These are phyloP conservation scores for Macaranga tanarius DNA, from an alignment of 441 rosid species.

Conservation along the genomic window DNA sequence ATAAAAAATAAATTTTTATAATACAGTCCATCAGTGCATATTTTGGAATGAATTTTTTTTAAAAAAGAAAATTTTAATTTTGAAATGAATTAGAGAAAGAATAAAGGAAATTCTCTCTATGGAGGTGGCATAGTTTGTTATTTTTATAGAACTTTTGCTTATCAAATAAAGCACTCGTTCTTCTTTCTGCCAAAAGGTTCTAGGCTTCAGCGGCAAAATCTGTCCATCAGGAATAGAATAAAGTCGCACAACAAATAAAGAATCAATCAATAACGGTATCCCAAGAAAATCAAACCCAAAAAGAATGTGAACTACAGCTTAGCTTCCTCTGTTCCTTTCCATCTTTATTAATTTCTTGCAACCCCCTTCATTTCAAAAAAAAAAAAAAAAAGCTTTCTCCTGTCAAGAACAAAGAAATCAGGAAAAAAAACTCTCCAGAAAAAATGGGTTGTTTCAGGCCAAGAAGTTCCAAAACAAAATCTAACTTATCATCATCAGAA, in stretches of 20 bases:
- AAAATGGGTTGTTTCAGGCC: slow-evolving; percentile 38
- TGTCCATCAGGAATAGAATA: slow-evolving; percentile 37
- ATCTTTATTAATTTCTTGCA: no score
- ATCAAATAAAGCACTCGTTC: neutral
- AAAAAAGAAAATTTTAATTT: no score
- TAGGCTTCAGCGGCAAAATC: slow-evolving; percentile 10
- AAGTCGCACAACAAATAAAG: slow-evolving; percentile 29
- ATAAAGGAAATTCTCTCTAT: no score
- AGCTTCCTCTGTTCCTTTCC: neutral
- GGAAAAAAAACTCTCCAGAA: neutral
- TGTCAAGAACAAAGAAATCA: neutral
- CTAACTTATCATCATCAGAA: neutral
- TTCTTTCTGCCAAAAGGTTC: slow-evolving; percentile 40
- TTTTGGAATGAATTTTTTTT: no score
- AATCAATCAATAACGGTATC: slow-evolving; percentile 13
- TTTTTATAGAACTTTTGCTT: no score
- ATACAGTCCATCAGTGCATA: no score
- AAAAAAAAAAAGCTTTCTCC: neutral
- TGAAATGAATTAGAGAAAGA: no score
- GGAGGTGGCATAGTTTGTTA: no score
- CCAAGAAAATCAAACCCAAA: neutral
- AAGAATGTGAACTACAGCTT: slow-evolving; percentile 6
- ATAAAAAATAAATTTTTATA: no score
- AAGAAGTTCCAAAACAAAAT: slow-evolving; percentile 22
- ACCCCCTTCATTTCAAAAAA: neutral